phyloP scores from a whole-genome alignment of 805 yeast species.

The Candida tibetensis region DNA sequence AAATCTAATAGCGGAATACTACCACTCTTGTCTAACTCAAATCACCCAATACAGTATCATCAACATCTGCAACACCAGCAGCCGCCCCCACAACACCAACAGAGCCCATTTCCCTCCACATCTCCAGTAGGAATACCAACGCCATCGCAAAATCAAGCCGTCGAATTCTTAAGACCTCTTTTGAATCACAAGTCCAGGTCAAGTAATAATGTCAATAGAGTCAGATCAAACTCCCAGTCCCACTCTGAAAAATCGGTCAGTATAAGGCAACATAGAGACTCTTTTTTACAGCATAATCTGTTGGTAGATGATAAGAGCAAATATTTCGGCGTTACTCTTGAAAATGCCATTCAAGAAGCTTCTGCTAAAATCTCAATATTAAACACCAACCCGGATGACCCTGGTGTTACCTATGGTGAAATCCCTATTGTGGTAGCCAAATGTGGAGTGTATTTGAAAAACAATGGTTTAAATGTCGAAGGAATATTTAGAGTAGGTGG shows the following conservation, averaged over 20 bases:
- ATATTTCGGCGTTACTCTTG: slow-evolving; percentile 80
- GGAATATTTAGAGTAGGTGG: slow-evolving; percentile 96
- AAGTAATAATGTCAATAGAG: slow-evolving; percentile 43
- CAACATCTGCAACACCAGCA: slow-evolving; percentile 2
- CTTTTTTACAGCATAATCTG: slow-evolving; percentile 45
- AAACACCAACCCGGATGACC: slow-evolving; percentile 46
- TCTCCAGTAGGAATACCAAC: slow-evolving; percentile 4
- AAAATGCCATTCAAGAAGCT: slow-evolving; percentile 68
- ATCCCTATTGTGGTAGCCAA: slow-evolving; percentile 95
- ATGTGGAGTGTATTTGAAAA: slow-evolving; percentile 84
- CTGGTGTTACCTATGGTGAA: slow-evolving; percentile 74
- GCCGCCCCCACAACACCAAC: slow-evolving; percentile 5
- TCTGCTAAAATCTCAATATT: slow-evolving; percentile 71
- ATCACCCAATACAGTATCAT: background rate
- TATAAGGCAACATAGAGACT: slow-evolving; percentile 49
- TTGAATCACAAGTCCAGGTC: slow-evolving; percentile 51
- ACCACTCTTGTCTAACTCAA: background rate
- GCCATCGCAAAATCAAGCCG: slow-evolving; percentile 9
- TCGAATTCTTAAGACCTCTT: slow-evolving; percentile 43
- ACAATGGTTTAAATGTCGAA: slow-evolving; percentile 72
- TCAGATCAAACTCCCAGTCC: slow-evolving; percentile 36
- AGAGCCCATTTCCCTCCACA: slow-evolving; percentile 6
- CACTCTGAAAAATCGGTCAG: slow-evolving; percentile 27
- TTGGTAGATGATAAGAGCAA: slow-evolving; percentile 45
- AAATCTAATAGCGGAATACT: slow-evolving; percentile 8